Conservation (phyloP, 768 basidiomycete genomes). For the Lanmaoa pseudosensibilis region DNA sequence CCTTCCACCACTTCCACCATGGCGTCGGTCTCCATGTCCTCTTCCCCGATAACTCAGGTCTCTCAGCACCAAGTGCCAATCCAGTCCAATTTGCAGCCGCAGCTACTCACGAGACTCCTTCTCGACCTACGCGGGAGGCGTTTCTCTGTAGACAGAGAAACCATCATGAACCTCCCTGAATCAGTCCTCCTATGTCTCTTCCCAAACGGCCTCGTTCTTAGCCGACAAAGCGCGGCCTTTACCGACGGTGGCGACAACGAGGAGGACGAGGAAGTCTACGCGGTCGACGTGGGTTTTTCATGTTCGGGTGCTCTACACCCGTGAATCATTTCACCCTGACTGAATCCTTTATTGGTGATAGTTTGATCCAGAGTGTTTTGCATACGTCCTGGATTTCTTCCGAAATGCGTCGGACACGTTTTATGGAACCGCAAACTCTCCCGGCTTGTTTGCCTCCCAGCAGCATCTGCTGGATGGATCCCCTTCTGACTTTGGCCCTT, state of each 20-base stretch:
- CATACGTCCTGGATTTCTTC: conserved; percentile 93
- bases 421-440: conserved; percentile 77
- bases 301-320: conserved; percentile 5
- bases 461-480: conserved; percentile 73
- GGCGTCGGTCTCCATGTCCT: conserved; percentile 44
- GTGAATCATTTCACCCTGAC: not conserved
- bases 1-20: conserved; percentile 28
- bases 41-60: conserved; percentile 57
- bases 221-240: conserved; percentile 76
- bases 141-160: conserved; percentile 95
- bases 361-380: conserved; percentile 98
- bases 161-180: conserved; percentile 97
- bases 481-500: conserved; percentile 56
- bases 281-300: conserved; percentile 80
- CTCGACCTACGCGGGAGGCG: conserved; percentile 90
- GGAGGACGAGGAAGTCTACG: conserved; percentile 90
- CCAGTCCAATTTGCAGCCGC: conserved; percentile 76
- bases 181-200: conserved; percentile 94
- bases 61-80: conserved; percentile 54
- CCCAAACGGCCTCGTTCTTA: conserved; percentile 94
- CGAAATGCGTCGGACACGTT: conserved; percentile 83
- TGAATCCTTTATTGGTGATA: conserved; percentile 33
- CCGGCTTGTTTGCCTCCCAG: conserved; percentile 76
- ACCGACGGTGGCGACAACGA: conserved; percentile 73
- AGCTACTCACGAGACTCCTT: conserved; percentile 82